Evolutionary conservation across 148 eudicot species (phyloP).

Genomic region (Fallopia convolvulus): DNA sequence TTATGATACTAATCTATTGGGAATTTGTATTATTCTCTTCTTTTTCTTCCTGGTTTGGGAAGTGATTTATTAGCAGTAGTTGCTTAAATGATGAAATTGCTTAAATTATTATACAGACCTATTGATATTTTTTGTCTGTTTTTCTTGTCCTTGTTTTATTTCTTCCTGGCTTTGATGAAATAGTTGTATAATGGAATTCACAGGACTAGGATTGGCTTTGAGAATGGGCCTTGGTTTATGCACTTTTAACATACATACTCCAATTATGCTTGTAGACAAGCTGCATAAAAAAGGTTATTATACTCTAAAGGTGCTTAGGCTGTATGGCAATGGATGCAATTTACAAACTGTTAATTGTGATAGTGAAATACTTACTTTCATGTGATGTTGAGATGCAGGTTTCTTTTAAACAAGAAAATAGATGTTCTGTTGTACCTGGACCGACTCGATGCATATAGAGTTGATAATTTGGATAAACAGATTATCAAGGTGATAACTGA

Average conservation of each 20-base stretch:
- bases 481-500: constrained; percentile 76
- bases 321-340: neutral
- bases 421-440: constrained; percentile 93
- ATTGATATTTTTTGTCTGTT: neutral
- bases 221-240: neutral
- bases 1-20: neutral
- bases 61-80: neutral
- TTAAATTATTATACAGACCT: neutral
- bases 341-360: neutral
- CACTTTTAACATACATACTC: neutral
- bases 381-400: constrained; percentile 38
- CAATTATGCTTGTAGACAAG: neutral
- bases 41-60: neutral
- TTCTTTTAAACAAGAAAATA: constrained; percentile 78
- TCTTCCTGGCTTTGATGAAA: neutral
- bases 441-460: constrained; percentile 87
- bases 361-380: neutral
- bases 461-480: constrained; percentile 87
- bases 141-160: neutral
- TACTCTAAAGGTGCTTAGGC: neutral
- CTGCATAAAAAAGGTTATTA: neutral
- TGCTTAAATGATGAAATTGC: neutral
- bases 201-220: neutral
- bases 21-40: neutral
- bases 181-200: neutral